Percentiles rank a stretch among this genome's conserved stretches.
phyloP scores from a whole-genome alignment of 208 protist species.

The Crithidia bombi region DNA sequence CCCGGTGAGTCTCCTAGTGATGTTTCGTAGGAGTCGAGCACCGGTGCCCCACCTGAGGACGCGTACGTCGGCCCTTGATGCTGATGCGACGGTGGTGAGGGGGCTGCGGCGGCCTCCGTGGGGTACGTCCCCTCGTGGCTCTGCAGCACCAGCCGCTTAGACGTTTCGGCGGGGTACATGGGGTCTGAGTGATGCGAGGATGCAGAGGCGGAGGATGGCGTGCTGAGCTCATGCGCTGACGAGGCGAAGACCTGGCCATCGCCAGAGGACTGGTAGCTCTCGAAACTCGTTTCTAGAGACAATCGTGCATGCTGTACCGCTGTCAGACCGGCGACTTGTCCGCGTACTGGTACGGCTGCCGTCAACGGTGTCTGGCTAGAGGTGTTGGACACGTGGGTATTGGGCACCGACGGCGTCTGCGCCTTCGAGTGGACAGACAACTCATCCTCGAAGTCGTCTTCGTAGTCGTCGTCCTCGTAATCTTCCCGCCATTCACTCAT shows the following conservation, averaged over 20 bases:
- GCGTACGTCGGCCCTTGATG: not conserved
- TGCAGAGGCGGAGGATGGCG: not conserved
- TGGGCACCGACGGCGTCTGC: not conserved
- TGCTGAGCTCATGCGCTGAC: not conserved
- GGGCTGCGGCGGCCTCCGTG: not conserved
- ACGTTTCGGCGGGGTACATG: slow-evolving; percentile 6
- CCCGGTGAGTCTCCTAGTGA: not conserved
- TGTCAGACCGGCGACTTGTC: not conserved
- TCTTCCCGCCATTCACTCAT: slow-evolving; percentile 32
- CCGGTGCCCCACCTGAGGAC: not conserved
- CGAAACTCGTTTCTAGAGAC: slow-evolving; percentile 16
- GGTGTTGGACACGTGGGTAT: slow-evolving; percentile 7
- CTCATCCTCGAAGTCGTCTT: slow-evolving; percentile 28
- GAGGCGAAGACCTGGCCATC: not conserved
- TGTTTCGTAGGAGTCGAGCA: slow-evolving; percentile 7
- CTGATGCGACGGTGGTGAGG: not conserved
- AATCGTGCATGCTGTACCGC: not conserved
- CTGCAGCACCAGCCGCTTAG: not conserved
- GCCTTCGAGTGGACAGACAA: not conserved
- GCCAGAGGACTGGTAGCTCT: slow-evolving; percentile 12
- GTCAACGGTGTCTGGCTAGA: not conserved
- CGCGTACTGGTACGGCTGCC: not conserved
- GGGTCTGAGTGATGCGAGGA: slow-evolving; percentile 22
- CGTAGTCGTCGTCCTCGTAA: slow-evolving; percentile 33
- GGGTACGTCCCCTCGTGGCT: not conserved